phyloP scores from a whole-genome alignment of 1,284 basidiomycete species.

The Cryptococcus neoformans region DNA sequence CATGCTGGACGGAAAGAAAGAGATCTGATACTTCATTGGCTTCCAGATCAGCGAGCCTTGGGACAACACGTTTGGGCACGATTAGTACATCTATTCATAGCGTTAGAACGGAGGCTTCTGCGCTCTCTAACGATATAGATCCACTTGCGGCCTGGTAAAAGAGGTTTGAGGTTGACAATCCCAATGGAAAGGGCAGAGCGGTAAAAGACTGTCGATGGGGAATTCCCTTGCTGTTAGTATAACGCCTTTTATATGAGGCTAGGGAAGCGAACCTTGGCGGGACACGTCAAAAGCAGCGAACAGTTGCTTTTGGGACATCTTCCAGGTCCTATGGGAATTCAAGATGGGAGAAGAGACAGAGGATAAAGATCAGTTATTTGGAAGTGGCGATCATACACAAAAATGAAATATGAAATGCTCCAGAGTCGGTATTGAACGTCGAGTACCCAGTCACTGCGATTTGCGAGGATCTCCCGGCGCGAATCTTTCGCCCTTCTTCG shows the following conservation, averaged over 20 bases:
- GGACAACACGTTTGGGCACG: slow-evolving; percentile 70
- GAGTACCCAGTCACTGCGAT: neutral
- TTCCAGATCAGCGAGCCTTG: slow-evolving; percentile 69
- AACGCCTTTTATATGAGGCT: neutral
- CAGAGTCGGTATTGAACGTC: neutral
- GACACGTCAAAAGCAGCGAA: slow-evolving; percentile 84
- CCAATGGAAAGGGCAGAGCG: slow-evolving; percentile 67
- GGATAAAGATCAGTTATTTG: neutral
- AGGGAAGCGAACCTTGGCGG: slow-evolving; percentile 54
- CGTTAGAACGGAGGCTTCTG: neutral
- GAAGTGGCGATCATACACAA: neutral
- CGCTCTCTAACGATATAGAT: neutral
- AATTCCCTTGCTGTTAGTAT: neutral
- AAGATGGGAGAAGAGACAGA: neutral
- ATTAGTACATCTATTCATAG: slow-evolving; percentile 73
- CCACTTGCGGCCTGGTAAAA: slow-evolving; percentile 82
- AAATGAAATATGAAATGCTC: neutral
- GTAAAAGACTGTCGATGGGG: slow-evolving; percentile 60
- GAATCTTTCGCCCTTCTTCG: neutral
- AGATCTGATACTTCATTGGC: slow-evolving; percentile 70
- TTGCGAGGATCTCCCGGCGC: neutral
- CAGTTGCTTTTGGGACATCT: slow-evolving; percentile 40
- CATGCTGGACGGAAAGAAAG: slow-evolving; percentile 66
- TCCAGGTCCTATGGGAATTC: neutral
- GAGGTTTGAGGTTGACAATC: slow-evolving; percentile 88